phyloP scores from a whole-genome alignment of 306 rosid genomes.

The Malus domestica region DNA sequence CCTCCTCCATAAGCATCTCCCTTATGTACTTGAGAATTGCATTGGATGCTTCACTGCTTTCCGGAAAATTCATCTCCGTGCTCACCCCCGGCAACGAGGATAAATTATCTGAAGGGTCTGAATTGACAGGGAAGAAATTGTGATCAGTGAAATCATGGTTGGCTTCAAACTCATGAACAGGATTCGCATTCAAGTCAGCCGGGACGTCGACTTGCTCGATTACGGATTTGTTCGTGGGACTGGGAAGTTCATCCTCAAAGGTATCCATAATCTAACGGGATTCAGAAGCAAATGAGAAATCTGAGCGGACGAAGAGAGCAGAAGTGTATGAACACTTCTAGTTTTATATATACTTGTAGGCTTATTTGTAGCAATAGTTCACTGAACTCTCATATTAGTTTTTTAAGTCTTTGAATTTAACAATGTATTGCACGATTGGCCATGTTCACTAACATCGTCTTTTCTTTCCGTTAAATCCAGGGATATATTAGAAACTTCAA shows the following conservation, averaged over 20 bases:
- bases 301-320: not conserved
- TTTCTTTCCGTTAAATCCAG: too few relatives aligned
- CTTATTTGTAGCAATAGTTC: too few relatives aligned
- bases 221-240: constrained; percentile 25
- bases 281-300: not conserved
- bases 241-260: constrained; percentile 25
- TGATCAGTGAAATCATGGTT: constrained; percentile 24
- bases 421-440: too few relatives aligned
- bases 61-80: constrained; percentile 31
- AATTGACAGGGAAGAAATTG: constrained; percentile 15
- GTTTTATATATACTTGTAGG: too few relatives aligned
- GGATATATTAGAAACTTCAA: too few relatives aligned
- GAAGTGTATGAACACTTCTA: not conserved
- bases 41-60: constrained; percentile 32
- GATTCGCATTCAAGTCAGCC: constrained; percentile 17
- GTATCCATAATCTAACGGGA: constrained; percentile 25
- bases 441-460: too few relatives aligned
- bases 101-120: constrained; percentile 7
- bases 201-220: constrained; percentile 24
- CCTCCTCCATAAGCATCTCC: constrained; percentile 82
- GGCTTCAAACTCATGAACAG: constrained; percentile 17
- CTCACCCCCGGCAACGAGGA: constrained; percentile 12
- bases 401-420: too few relatives aligned
- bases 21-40: constrained; percentile 49
- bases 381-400: too few relatives aligned